phyloP scores from a whole-genome alignment of 257 asterid species.

The Rubia yunnanensis region DNA sequence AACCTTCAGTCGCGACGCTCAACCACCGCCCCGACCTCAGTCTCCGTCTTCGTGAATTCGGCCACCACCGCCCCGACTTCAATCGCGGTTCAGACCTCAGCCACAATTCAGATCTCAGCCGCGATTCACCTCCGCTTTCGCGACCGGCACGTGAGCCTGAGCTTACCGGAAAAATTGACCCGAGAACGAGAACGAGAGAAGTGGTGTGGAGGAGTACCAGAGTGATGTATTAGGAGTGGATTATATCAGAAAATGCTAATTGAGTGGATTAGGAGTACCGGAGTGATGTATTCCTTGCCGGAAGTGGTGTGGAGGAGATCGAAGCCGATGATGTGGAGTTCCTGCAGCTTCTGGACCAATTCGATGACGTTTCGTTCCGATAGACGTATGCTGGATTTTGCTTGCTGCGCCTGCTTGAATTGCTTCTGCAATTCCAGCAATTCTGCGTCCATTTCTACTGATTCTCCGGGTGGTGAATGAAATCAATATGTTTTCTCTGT shows the following conservation, averaged over 20 bases:
- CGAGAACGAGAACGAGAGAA: too few species aligned
- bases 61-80: too few species aligned
- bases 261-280: conserved; percentile 24
- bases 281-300: conserved; percentile 96
- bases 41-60: too few species aligned
- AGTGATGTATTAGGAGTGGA: too few species aligned
- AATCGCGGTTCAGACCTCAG: too few species aligned
- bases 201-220: too few species aligned
- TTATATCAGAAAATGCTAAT: background rate
- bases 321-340: conserved; percentile 78
- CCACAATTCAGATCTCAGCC: too few species aligned
- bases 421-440: conserved; percentile 83
- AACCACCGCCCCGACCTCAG: too few species aligned
- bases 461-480: background rate
- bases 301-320: conserved; percentile 89
- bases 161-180: too few species aligned
- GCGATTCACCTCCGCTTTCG: too few species aligned
- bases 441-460: conserved; percentile 66
- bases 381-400: conserved; percentile 83
- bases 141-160: too few species aligned
- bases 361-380: conserved; percentile 96
- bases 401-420: conserved; percentile 89
- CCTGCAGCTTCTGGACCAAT: conserved; percentile 84
- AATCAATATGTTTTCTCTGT: background rate
- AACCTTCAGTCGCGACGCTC: too few species aligned